Base-by-base conservation (phyloP, 441 rosid genomes). In the Melastoma candidum region DNA sequence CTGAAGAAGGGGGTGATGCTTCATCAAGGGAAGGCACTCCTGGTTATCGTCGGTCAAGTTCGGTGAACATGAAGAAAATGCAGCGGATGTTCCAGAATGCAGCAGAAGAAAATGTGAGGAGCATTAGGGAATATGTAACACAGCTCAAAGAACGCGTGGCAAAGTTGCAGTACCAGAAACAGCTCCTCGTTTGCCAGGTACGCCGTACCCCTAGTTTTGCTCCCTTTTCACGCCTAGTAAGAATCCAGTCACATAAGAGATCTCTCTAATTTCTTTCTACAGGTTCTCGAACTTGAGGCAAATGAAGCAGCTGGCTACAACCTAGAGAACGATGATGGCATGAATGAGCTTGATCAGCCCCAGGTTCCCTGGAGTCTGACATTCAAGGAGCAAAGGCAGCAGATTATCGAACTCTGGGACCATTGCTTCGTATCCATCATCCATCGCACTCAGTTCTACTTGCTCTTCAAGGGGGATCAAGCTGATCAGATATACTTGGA, bases 401-500 rank as follows among this genome's bases (percentile, higher is more conserved):
- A 73, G 69, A 87, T 94, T 57, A 83, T 94, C 65, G 97, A 90
- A 71, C 67, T 94, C 25, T 94, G 99, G 99, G 94, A 94, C 69
- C 66, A 77, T 17, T 90, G 99, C 65, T 75, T 63, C 44, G 97
- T 85, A 48, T 90, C 99, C 59, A 80, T 94, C 50, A 80, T 94
- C 51, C 97, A 94, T 59, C 75, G 99, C 71, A 87, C 97, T 26
- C 99, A 94, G 47, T 94, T 94, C 64, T 94, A 94, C 68, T 73
- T 90, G 56, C 71, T 94, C 49, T 94, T 94, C 68, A 94, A 74
- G 59, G 99, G 99, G 9, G 97, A 94, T 56, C 83, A 85, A 57
- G 94, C 97, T 12, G 99, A 94, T 71, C 95, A 94, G 70, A 94
- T 94, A 68, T 90, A 94, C 74, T 80, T 94, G 89, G 97, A 94